Conservation (phyloP, 805 yeast species). For the Komagataella kurtzmanii region DNA sequence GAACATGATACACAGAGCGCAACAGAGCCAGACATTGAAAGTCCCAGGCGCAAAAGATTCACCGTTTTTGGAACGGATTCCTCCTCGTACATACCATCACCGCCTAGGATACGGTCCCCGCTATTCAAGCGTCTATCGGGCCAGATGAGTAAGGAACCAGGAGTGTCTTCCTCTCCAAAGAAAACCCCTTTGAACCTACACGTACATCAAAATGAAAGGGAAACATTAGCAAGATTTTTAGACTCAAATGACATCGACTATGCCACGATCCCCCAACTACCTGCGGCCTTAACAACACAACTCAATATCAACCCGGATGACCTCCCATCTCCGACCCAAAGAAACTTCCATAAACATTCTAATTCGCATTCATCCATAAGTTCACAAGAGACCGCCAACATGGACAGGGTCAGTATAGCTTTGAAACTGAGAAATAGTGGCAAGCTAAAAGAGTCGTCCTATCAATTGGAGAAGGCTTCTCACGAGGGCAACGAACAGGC, state of each 20-base stretch:
- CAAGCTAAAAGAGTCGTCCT: slow-evolving; percentile 53
- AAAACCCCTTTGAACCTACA: not conserved
- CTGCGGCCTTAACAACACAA: not conserved
- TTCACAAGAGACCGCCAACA: slow-evolving; percentile 20
- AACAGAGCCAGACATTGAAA: not conserved
- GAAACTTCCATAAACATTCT: not conserved
- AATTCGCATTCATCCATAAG: not conserved
- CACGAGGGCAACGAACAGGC: slow-evolving; percentile 50
- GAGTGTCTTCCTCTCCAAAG: not conserved
- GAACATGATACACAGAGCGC: not conserved
- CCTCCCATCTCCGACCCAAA: not conserved
- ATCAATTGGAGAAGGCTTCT: slow-evolving; percentile 54
- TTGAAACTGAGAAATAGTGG: slow-evolving; percentile 40
- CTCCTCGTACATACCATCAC: not conserved
- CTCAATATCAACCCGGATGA: not conserved
- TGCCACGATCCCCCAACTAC: not conserved
- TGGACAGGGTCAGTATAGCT: slow-evolving; percentile 27
- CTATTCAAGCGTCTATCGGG: not conserved
- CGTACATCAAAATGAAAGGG: not conserved
- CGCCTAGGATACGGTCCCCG: not conserved
- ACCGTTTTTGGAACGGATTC: not conserved
- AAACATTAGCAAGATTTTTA: not conserved
- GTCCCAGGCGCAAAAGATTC: not conserved
- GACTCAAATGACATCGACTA: not conserved
- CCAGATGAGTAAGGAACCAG: not conserved